These are phyloP conservation scores for Mycocentrospora acerina DNA, from an alignment of 2,329 filamentous ascomycete species.

Conservation along the genomic window DNA sequence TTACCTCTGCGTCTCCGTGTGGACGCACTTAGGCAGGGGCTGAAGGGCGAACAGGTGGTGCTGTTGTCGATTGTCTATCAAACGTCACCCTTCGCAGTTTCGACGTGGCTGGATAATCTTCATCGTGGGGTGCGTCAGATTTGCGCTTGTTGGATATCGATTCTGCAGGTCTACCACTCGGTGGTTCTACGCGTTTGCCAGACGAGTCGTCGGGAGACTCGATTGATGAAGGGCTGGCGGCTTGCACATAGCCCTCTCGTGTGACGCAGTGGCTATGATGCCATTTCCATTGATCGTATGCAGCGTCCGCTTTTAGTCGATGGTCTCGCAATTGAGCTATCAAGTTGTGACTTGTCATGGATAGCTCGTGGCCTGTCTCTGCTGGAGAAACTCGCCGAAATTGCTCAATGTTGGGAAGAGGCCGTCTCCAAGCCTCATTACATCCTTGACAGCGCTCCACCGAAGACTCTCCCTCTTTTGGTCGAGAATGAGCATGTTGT, in stretches of 20 bases:
- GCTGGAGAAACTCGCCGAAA: conserved; percentile 12
- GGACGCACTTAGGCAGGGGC: conserved; percentile 9
- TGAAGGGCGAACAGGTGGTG: conserved; percentile 15
- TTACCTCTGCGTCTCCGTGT: not conserved
- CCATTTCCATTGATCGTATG: conserved; percentile 17
- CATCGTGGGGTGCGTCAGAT: conserved; percentile 14
- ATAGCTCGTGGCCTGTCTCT: conserved; percentile 16
- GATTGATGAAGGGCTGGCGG: conserved; percentile 2
- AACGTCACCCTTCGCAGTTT: conserved; percentile 18
- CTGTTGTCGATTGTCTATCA: conserved; percentile 8
- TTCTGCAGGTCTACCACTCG: conserved; percentile 1
- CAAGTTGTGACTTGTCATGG: conserved; percentile 13
- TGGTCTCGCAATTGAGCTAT: conserved; percentile 20
- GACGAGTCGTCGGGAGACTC: conserved; percentile 6
- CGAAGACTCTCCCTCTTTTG: conserved; percentile 14
- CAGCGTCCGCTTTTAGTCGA: conserved; percentile 18
- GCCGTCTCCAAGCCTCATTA: conserved; percentile 22
- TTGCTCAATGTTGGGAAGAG: conserved; percentile 15
- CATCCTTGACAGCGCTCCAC: conserved; percentile 23
- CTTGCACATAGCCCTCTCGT: not conserved
- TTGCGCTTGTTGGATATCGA: conserved; percentile 18
- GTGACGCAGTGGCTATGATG: conserved; percentile 10
- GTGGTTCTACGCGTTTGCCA: conserved; percentile 3
- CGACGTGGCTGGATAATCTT: conserved; percentile 4
- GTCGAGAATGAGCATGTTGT: conserved; percentile 6